A percentile compares a stretch with the other conserved stretches of the same genome.
These are phyloP conservation scores for Knoxdaviesia proteae DNA, from an alignment of 2,329 filamentous ascomycete genomes.

Conservation along the genomic window DNA sequence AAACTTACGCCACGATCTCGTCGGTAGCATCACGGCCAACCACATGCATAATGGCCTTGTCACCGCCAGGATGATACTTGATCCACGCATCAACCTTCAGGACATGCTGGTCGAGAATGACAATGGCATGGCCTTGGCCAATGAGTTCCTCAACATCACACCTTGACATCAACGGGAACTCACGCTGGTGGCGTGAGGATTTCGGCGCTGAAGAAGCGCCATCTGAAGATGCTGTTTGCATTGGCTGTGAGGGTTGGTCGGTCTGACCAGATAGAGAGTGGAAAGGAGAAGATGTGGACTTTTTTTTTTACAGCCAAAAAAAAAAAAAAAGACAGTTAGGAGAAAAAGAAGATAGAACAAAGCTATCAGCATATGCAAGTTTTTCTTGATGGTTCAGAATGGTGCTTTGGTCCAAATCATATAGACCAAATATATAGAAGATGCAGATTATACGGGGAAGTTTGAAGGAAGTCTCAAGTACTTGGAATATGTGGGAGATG, in stretches of 20 bases:
- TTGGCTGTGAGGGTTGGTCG: too few species aligned
- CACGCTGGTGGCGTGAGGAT: too few species aligned
- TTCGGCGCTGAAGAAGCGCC: too few species aligned
- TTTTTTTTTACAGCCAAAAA: too few species aligned
- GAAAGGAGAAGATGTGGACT: too few species aligned
- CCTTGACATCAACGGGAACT: too few species aligned
- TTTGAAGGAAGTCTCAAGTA: too few species aligned
- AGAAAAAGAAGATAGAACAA: too few species aligned
- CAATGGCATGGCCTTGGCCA: constrained; percentile 55
- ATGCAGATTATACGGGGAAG: background rate
- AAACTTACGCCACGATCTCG: constrained; percentile 67
- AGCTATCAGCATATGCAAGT: background rate
- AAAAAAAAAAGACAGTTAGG: too few species aligned
- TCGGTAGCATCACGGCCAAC: constrained; percentile 85
- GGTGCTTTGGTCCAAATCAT: background rate
- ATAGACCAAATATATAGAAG: background rate
- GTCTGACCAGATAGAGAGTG: too few species aligned
- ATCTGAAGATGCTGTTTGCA: too few species aligned
- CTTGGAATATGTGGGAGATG: too few species aligned
- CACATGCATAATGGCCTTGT: constrained; percentile 84
- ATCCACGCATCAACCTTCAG: constrained; percentile 80
- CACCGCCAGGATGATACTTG: constrained; percentile 75
- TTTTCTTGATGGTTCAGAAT: background rate
- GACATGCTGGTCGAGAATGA: constrained; percentile 65
- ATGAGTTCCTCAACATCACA: constrained; percentile 47